Percentiles rank a stretch among this genome's conserved stretches.
Conservation (phyloP, 2,329 filamentous ascomycete genomes). For the Podosphaera fusca region DNA sequence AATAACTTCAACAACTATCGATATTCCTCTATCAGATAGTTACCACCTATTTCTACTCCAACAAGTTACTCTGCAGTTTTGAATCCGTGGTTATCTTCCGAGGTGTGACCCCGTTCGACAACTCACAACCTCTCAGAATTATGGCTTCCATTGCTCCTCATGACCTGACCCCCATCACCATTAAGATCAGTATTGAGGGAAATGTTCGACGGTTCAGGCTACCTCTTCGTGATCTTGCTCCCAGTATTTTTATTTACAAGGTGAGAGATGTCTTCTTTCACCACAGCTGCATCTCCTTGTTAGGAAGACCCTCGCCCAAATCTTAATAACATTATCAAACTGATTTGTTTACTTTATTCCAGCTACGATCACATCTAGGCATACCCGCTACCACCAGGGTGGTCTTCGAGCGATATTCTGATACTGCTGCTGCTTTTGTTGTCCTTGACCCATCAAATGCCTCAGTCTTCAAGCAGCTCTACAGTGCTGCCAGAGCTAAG, state of each 20-base stretch:
- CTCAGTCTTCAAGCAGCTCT: constrained; percentile 86
- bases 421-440: constrained; percentile 66
- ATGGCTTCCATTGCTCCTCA: constrained; percentile 19
- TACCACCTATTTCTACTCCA: neutral
- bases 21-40: neutral
- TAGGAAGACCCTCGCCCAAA: neutral
- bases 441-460: constrained; percentile 54
- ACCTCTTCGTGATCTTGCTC: constrained; percentile 61
- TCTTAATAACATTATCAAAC: constrained; percentile 8
- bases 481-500: constrained; percentile 92
- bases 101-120: neutral
- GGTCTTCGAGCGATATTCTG: constrained; percentile 79
- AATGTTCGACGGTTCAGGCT: constrained; percentile 68
- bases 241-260: constrained; percentile 54
- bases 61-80: neutral
- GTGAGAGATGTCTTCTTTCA: constrained; percentile 28
- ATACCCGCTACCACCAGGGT: constrained; percentile 38
- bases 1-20: neutral
- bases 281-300: neutral
- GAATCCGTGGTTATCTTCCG: neutral
- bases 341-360: constrained; percentile 7
- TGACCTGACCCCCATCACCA: constrained; percentile 48
- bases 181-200: constrained; percentile 67
- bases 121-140: neutral
- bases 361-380: constrained; percentile 48